Evolutionary conservation across 257 asterid species (phyloP).

Genomic region (Voacanga thouarsii): DNA sequence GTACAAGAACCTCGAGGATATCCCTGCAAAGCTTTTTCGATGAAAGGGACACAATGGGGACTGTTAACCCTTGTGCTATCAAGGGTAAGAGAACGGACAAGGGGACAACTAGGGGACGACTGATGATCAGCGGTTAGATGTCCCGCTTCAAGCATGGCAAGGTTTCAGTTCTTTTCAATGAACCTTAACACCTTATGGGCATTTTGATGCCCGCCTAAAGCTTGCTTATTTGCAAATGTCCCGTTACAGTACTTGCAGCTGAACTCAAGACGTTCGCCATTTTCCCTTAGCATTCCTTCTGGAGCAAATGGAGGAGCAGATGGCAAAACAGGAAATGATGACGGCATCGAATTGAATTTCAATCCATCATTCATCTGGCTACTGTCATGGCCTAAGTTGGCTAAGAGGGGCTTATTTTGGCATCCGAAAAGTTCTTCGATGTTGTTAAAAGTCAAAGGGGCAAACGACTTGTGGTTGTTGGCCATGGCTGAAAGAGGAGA

Average conservation of each 20-base stretch:
- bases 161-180: constrained; percentile 14
- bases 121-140: background rate
- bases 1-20: background rate
- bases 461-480: too few relatives aligned
- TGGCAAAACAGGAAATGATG: too few relatives aligned
- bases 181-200: constrained; percentile 33
- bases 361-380: too few relatives aligned
- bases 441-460: too few relatives aligned
- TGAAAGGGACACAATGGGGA: background rate
- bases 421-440: too few relatives aligned
- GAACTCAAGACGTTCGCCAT: background rate
- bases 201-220: constrained; percentile 43
- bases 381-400: too few relatives aligned
- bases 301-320: too few relatives aligned
- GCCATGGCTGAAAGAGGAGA: too few relatives aligned
- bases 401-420: too few relatives aligned
- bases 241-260: constrained; percentile 30
- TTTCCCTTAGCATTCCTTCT: too few relatives aligned
- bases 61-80: background rate
- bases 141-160: background rate
- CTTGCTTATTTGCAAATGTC: constrained; percentile 34
- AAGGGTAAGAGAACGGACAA: background rate
- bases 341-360: too few relatives aligned
- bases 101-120: background rate
- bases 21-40: background rate